Conservation (phyloP, 257 asterid genomes). For the Solanum habrochaites region DNA sequence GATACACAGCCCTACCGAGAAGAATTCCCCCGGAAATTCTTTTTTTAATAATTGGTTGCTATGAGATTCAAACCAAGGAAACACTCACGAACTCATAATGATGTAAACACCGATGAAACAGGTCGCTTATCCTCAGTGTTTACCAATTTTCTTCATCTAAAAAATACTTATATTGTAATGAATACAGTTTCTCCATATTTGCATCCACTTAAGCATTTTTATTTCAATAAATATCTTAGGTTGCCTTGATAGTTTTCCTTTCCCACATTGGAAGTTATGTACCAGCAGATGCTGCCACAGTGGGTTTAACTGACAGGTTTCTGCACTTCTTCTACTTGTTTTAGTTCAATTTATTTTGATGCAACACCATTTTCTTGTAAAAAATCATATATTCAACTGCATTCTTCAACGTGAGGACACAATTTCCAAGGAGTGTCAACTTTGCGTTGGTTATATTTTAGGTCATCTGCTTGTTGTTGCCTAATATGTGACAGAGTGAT, state of each 20-base stretch:
- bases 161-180: not conserved
- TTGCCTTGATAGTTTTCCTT: slow-evolving; percentile 91
- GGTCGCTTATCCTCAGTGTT: not conserved
- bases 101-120: not conserved
- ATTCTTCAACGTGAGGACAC: not conserved
- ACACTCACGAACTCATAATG: not conserved
- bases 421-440: not conserved
- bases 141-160: not conserved
- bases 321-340: slow-evolving; percentile 1
- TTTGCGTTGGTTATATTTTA: not conserved
- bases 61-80: too few relatives aligned
- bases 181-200: not conserved
- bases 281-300: slow-evolving; percentile 95
- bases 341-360: not conserved
- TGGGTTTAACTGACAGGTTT: slow-evolving; percentile 94
- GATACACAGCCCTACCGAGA: too few relatives aligned
- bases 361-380: not conserved
- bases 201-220: not conserved
- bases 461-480: not conserved
- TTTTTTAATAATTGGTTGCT: too few relatives aligned
- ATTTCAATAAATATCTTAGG: slow-evolving; percentile 37
- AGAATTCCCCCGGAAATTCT: too few relatives aligned
- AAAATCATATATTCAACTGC: not conserved
- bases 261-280: slow-evolving; percentile 94
- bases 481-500: slow-evolving; percentile 3